Evolutionary conservation across 768 basidiomycete genomes (phyloP).

Genomic region (Hypholoma sublateritium): DNA sequence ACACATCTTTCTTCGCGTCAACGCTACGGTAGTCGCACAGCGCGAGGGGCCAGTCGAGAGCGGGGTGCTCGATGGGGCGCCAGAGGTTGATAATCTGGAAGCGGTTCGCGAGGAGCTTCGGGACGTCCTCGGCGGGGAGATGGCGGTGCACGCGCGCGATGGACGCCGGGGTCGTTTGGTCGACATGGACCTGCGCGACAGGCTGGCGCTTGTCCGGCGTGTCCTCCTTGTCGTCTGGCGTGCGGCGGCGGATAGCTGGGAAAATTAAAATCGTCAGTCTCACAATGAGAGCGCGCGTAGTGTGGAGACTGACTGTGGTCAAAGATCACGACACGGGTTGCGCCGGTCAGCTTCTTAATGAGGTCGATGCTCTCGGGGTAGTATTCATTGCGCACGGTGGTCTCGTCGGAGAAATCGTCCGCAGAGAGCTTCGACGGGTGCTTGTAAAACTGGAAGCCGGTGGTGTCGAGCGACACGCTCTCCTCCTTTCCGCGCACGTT

Average conservation of each 20-base stretch:
- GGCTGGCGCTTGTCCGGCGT: constrained; percentile 42
- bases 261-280: background rate
- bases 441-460: constrained; percentile 49
- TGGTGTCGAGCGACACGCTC: constrained; percentile 42
- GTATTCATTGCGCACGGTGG: constrained; percentile 53
- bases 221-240: constrained; percentile 35
- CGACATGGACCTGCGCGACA: constrained; percentile 46
- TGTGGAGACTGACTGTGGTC: constrained; percentile 52
- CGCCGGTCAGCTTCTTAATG: constrained; percentile 60
- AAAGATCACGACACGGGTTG: constrained; percentile 54
- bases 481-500: constrained; percentile 54
- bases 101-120: constrained; percentile 40
- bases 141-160: constrained; percentile 50
- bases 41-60: constrained; percentile 50
- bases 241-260: constrained; percentile 45
- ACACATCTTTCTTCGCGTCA: constrained; percentile 37
- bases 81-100: constrained; percentile 67
- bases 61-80: constrained; percentile 51
- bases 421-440: constrained; percentile 39
- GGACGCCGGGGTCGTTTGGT: constrained; percentile 49
- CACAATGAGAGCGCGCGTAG: too few species aligned
- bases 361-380: constrained; percentile 61
- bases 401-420: constrained; percentile 45
- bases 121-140: constrained; percentile 46
- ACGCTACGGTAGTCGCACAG: constrained; percentile 53